These are phyloP conservation scores for Silene uniflora DNA, from an alignment of 148 eudicot species.

Conservation along the genomic window DNA sequence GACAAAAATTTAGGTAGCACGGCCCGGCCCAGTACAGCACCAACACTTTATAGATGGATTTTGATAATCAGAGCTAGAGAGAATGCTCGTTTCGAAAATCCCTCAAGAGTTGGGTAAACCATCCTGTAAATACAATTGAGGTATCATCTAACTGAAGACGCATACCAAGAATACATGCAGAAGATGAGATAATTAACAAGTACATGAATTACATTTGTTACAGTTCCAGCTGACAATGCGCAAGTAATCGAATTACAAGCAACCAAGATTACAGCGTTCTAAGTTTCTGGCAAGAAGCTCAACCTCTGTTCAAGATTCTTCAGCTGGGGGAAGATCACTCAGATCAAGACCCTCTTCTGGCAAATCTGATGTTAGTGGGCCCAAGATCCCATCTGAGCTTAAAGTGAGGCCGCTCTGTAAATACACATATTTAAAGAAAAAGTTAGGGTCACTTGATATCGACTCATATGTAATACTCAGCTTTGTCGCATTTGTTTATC, in stretches of 20 bases:
- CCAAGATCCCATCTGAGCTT: conserved; percentile 72
- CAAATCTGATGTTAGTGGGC: conserved; percentile 56
- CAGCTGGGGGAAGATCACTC: conserved; percentile 56
- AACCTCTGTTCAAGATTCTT: conserved; percentile 32
- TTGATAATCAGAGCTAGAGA: too few relatives aligned
- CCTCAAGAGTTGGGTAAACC: neutral
- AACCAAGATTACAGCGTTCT: neutral
- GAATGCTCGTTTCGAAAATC: neutral
- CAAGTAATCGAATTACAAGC: conserved; percentile 14
- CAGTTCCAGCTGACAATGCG: neutral
- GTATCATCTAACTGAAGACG: neutral
- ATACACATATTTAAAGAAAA: neutral
- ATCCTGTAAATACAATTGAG: neutral
- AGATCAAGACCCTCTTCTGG: conserved; percentile 78
- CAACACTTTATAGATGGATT: too few relatives aligned
- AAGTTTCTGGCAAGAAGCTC: neutral
- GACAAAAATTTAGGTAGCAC: too few relatives aligned
- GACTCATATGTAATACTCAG: neutral
- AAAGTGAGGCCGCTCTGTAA: conserved; percentile 87
- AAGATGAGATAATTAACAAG: neutral
- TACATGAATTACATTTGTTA: conserved; percentile 1
- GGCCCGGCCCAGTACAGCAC: too few relatives aligned
- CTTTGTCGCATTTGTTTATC: neutral
- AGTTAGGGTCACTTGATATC: conserved; percentile 1
- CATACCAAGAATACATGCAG: neutral